Percentiles rank a stretch among this genome's conserved stretches.
Evolutionary conservation across 139 green algal species (phyloP).

Genomic region (Astrephomene gubernaculifera): DNA sequence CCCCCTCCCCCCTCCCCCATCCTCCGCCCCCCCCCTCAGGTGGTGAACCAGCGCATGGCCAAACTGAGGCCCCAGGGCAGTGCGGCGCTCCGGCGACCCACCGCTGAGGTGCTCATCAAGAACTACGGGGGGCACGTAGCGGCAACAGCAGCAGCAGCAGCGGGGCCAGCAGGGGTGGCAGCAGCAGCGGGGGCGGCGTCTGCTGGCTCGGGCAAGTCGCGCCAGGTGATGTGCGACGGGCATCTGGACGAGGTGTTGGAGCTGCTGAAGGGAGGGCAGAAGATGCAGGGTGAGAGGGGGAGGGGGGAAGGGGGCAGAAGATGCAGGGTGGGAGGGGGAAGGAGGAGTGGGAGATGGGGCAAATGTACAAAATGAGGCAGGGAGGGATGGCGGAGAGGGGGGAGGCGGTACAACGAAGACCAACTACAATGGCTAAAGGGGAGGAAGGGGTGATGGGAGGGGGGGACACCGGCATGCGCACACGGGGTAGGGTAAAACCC

Average conservation of each 20-base stretch:
- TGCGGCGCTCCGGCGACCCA: constrained; percentile 55
- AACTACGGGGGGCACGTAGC: constrained; percentile 25
- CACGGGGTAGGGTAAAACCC: too few species aligned
- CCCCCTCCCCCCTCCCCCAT: not conserved
- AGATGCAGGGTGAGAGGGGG: constrained; percentile 41
- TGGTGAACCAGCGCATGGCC: constrained; percentile 67
- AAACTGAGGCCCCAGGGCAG: constrained; percentile 62
- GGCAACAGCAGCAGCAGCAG: too few species aligned
- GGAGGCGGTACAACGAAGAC: too few species aligned
- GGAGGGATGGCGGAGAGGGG: not conserved
- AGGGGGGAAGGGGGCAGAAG: too few species aligned
- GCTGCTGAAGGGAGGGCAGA: constrained; percentile 54
- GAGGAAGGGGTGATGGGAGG: too few species aligned
- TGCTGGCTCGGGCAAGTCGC: too few species aligned
- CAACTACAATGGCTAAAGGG: too few species aligned
- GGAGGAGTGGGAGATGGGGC: not conserved
- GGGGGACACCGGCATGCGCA: too few species aligned
- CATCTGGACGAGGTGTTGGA: constrained; percentile 92
- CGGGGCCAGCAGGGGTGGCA: too few species aligned
- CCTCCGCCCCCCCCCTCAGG: constrained; percentile 8
- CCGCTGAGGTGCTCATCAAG: constrained; percentile 59
- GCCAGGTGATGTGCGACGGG: constrained; percentile 62
- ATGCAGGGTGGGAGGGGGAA: not conserved
- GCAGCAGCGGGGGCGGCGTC: too few species aligned
- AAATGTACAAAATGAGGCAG: too few species aligned